Evolutionary conservation across 2,329 filamentous ascomycete genomes (phyloP).

Genomic region (Talaromyces funiculosus): DNA sequence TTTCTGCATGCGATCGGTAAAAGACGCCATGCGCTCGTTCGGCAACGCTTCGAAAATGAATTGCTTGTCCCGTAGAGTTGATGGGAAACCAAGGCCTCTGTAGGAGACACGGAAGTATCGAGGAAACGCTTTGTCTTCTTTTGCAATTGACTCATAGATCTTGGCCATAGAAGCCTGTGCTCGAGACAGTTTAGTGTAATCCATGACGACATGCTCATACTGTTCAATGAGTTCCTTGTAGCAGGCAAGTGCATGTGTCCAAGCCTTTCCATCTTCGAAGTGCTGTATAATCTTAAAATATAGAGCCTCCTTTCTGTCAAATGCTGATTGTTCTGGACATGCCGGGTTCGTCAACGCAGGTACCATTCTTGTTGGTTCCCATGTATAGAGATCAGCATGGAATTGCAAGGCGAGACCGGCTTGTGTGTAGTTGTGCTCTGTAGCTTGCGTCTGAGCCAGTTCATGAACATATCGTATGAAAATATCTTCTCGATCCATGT

Average conservation of each 20-base stretch:
- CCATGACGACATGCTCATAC: conserved; percentile 83
- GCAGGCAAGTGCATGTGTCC: conserved; percentile 78
- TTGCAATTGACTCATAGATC: conserved; percentile 82
- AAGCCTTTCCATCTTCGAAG: conserved; percentile 90
- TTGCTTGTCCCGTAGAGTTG: conserved; percentile 76
- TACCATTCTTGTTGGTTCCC: conserved; percentile 68
- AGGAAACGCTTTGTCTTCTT: conserved; percentile 69
- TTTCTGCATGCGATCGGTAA: conserved; percentile 87
- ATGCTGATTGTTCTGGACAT: conserved; percentile 78
- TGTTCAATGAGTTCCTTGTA: conserved; percentile 89
- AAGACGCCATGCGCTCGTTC: conserved; percentile 70
- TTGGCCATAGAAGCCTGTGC: conserved; percentile 86
- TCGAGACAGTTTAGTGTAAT: conserved; percentile 85
- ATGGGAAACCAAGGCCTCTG: conserved; percentile 80
- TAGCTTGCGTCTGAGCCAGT: conserved; percentile 69
- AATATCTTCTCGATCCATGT: conserved; percentile 96
- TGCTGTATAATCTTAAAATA: conserved; percentile 94
- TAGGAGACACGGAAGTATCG: conserved; percentile 91
- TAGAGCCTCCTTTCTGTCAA: conserved; percentile 85
- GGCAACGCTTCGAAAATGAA: conserved; percentile 84
- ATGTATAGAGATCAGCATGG: conserved; percentile 88
- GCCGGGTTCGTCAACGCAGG: conserved; percentile 64
- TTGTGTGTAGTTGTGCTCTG: conserved; percentile 73
- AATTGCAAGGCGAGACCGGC: conserved; percentile 83
- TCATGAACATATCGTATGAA: conserved; percentile 96